Conservation (phyloP, 192 early-diverging fungal species). For the Lobosporangium transversale region DNA sequence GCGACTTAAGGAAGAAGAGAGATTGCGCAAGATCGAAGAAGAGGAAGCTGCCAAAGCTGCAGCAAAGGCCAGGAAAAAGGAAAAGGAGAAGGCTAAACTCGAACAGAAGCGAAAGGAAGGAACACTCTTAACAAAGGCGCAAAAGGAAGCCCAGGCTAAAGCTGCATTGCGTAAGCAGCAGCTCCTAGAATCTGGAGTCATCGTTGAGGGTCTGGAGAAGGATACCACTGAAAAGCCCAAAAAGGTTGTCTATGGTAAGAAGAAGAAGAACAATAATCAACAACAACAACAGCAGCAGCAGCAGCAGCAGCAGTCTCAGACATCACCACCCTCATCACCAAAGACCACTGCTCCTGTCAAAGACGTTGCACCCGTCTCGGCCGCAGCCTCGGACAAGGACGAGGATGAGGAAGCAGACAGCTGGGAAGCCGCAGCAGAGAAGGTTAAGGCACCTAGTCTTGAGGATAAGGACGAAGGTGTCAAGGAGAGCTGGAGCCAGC, state of each 20-base stretch:
- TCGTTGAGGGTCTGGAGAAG: conserved; percentile 73
- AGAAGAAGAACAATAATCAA: conserved; percentile 73
- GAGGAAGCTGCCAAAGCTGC: conserved; percentile 84
- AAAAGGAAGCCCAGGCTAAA: conserved; percentile 83
- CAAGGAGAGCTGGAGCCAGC: conserved; percentile 62
- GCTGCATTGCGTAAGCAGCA: conserved; percentile 77
- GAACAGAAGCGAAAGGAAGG: conserved; percentile 93
- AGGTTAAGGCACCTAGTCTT: conserved; percentile 24
- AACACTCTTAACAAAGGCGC: conserved; percentile 92
- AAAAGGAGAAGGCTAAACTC: conserved; percentile 86
- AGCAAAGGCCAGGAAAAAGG: conserved; percentile 78
- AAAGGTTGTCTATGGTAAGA: conserved; percentile 76
- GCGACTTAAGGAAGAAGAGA: conserved; percentile 73
- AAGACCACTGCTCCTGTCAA: conserved; percentile 45
- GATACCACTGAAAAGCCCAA: conserved; percentile 68
- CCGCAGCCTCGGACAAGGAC: conserved; percentile 58
- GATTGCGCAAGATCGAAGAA: conserved; percentile 76
- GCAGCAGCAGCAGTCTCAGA: too few species aligned
- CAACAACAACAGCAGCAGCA: too few species aligned
- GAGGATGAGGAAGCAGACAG: conserved; percentile 51
- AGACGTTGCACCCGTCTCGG: conserved; percentile 47
- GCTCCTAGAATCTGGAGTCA: conserved; percentile 82
- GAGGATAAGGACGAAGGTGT: conserved; percentile 64
- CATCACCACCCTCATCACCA: conserved; percentile 53
- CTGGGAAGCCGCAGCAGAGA: conserved; percentile 58